phyloP scores from a whole-genome alignment of 176 grass and related monocot species.

The Zoysia pacifica region DNA sequence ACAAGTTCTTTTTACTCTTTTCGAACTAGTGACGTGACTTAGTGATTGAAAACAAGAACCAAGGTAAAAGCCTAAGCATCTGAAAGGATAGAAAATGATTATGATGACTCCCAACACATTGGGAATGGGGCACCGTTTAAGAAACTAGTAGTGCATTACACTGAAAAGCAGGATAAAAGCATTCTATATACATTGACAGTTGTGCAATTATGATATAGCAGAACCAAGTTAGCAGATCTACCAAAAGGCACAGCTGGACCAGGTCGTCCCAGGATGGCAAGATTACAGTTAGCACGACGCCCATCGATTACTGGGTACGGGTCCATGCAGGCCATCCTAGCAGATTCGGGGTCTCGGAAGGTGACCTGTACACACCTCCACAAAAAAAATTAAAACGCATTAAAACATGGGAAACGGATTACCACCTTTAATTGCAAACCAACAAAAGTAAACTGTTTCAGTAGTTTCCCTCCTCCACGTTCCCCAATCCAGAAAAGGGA shows the following conservation, averaged over 20 bases:
- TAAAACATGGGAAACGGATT: neutral
- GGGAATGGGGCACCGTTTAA: constrained; percentile 31
- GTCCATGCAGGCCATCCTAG: constrained; percentile 65
- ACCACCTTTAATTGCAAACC: neutral
- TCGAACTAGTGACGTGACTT: constrained; percentile 25
- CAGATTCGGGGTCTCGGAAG: constrained; percentile 61
- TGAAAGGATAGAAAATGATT: constrained; percentile 24
- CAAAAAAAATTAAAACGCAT: constrained; percentile 12
- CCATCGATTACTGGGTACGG: constrained; percentile 69
- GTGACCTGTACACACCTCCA: constrained; percentile 52
- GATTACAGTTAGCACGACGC: constrained; percentile 71
- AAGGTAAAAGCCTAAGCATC: constrained; percentile 1
- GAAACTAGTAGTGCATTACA: neutral
- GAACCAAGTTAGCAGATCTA: constrained; percentile 41
- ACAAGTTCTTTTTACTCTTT: constrained; percentile 20
- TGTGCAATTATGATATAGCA: constrained; percentile 3
- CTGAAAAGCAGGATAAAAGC: neutral
- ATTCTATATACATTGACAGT: constrained; percentile 8
- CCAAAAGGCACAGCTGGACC: constrained; percentile 57
- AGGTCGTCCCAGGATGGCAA: constrained; percentile 68
- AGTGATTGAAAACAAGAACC: constrained; percentile 29
- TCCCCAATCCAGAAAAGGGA: neutral
- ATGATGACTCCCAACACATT: constrained; percentile 35
- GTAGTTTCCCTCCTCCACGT: neutral
- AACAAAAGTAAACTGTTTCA: neutral